Evolutionary conservation across 208 protist species (phyloP), one percentile per base, ranked within the genome.

Genomic region (Crithidia brevicula): DNA sequence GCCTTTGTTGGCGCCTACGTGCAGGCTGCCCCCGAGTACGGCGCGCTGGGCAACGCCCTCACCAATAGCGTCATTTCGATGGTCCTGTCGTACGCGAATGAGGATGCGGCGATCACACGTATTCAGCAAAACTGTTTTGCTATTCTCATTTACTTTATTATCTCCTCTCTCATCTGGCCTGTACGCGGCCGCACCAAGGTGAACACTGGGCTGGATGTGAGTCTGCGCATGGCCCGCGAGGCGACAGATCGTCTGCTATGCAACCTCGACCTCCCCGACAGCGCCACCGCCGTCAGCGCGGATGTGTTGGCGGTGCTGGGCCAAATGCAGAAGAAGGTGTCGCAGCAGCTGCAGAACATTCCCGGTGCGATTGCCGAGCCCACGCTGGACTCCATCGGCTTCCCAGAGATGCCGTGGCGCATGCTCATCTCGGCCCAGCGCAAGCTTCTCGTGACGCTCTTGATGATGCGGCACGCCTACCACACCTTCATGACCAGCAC

Each of bases 91-190:
- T 96, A 91, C 61, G 23, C 31, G 6, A 79, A 86, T 45, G 30
- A 63, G 30, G 46, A 49, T 43, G 64, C 75, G 13, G 91, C 91
- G 3, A 92, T 93, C 60, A 73, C 83, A n/a, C 91, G 91, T 74
- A 96, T 96, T 57, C 76, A 96, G 65, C 91, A 96, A 69, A 96
- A 93, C 75, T 87, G 86, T 56, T 96, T 96, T 53, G 85, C 90
- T 50, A 90, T 96, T 64, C 74, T 93, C 46, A 82, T 92, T 36
- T 96, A 96, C 74, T 96, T 96, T 56, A 76, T 83, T 38, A 80
- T 96, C 69, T 83, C 85, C 13, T 89, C 75, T 31, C 38, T 89
- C 6, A 47, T 96, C n/a, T 96, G 90, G 88, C 90, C 90, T 16
- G 89, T 92, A 77, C 82, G 86, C 54, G 85, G 83, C 3, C 69